Percentiles rank a stretch among this genome's conserved stretches.
phyloP scores from a whole-genome alignment of 2,329 filamentous ascomycete genomes.

The Cordyceps cateniannulata region DNA sequence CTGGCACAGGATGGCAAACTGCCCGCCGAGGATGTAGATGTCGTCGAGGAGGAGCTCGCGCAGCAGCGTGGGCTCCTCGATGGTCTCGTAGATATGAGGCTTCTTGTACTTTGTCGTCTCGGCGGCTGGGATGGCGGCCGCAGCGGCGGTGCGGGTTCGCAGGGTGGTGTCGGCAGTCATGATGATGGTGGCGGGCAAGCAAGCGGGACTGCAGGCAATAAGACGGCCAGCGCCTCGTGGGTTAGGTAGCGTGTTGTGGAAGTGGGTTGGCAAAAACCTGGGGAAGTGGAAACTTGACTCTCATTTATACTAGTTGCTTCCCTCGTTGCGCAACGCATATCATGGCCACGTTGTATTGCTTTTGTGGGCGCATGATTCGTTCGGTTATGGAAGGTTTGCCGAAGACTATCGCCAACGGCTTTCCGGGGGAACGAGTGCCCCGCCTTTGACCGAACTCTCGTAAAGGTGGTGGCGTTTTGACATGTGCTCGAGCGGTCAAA shows the following conservation, averaged over 20 bases:
- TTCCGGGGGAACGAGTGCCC: not conserved
- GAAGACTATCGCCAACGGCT: conserved; percentile 5
- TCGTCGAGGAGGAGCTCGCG: conserved; percentile 15
- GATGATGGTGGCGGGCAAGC: not conserved
- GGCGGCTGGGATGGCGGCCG: not conserved
- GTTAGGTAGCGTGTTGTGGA: not conserved
- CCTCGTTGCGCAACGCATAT: not conserved
- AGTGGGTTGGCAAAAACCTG: not conserved
- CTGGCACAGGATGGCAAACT: conserved; percentile 31
- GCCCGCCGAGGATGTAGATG: conserved; percentile 19
- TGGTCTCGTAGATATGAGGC: conserved; percentile 18
- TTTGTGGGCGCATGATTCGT: not conserved
- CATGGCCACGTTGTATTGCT: not conserved
- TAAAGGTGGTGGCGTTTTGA: not conserved
- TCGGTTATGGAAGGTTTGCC: not conserved
- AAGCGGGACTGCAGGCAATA: not conserved
- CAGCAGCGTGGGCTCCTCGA: conserved; percentile 17
- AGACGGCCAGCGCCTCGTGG: not conserved
- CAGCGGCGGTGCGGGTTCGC: not conserved
- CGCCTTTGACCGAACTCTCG: not conserved
- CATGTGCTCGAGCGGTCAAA: not conserved
- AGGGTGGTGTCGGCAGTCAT: not conserved
- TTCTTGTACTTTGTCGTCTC: conserved; percentile 6
- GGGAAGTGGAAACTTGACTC: not conserved
- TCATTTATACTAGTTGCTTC: not conserved